Percentiles rank a stretch among this genome's conserved stretches.
Conservation (phyloP, 805 yeast species). For the Zygotorulaspora florentina region DNA sequence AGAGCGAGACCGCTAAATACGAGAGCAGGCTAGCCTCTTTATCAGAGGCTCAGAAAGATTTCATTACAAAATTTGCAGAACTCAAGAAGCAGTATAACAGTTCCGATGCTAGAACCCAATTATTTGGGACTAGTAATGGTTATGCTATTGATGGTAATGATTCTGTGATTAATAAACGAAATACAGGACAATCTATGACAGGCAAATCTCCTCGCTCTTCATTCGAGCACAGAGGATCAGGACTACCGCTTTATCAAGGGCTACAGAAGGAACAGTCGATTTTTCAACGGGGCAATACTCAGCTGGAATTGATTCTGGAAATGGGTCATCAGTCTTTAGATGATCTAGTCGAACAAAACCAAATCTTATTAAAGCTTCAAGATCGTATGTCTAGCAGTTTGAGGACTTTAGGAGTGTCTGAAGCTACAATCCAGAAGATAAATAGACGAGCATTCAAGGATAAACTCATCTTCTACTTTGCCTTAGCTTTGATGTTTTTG, state of each 20-base stretch:
- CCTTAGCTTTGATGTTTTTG: constrained; percentile 57
- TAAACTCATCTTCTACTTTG: constrained; percentile 79
- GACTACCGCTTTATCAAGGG: constrained; percentile 50
- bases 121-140: constrained; percentile 21
- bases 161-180: constrained; percentile 31
- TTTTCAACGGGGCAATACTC: constrained; percentile 66
- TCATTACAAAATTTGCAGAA: constrained; percentile 33
- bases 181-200: constrained; percentile 16
- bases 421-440: constrained; percentile 72
- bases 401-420: constrained; percentile 80
- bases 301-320: constrained; percentile 83
- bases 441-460: constrained; percentile 83
- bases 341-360: constrained; percentile 81
- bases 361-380: constrained; percentile 59
- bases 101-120: constrained; percentile 24
- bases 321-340: constrained; percentile 85
- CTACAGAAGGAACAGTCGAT: constrained; percentile 62
- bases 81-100: constrained; percentile 31
- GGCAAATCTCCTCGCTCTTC: constrained; percentile 37
- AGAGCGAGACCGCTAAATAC: constrained; percentile 41
- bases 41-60: constrained; percentile 36
- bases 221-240: constrained; percentile 34
- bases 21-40: constrained; percentile 59
- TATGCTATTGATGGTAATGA: constrained; percentile 26
- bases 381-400: constrained; percentile 60